phyloP scores from a whole-genome alignment of 148 eudicot genomes.

The Pouteria glomerata region DNA sequence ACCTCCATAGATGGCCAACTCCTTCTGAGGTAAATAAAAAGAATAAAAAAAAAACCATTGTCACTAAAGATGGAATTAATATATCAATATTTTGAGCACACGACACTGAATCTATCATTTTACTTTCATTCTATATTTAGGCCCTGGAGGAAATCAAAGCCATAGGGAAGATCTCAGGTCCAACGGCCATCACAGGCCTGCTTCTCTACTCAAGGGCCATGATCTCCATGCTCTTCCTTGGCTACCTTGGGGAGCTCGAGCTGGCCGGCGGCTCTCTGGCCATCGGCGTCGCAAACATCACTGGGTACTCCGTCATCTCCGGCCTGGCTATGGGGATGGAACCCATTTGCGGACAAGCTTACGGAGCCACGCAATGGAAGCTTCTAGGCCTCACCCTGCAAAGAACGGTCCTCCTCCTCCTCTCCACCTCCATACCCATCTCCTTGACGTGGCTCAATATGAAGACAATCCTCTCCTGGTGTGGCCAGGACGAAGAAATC shows the following conservation, averaged over 20 bases:
- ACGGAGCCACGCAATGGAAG: slow-evolving; percentile 76
- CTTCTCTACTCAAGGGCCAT: slow-evolving; percentile 75
- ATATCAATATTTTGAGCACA: not conserved
- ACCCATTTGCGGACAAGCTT: slow-evolving; percentile 94
- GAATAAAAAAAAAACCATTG: not conserved
- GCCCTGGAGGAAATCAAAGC: slow-evolving; percentile 71
- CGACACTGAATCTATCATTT: not conserved
- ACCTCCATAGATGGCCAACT: slow-evolving; percentile 64
- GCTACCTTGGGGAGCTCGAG: slow-evolving; percentile 82
- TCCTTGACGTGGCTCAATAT: slow-evolving; percentile 82
- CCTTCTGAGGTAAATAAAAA: slow-evolving; percentile 47
- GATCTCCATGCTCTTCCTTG: slow-evolving; percentile 97
- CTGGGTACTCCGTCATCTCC: slow-evolving; percentile 88
- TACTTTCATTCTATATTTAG: slow-evolving; percentile 22
- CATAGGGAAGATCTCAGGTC: slow-evolving; percentile 84
- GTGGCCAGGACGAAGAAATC: slow-evolving; percentile 74
- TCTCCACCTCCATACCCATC: slow-evolving; percentile 64
- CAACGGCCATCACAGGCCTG: slow-evolving; percentile 74
- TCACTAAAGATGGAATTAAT: not conserved
- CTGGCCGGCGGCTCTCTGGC: slow-evolving; percentile 89
- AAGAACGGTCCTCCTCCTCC: slow-evolving; percentile 73
- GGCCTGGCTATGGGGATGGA: slow-evolving; percentile 99
- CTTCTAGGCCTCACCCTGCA: slow-evolving; percentile 77
- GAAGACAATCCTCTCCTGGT: slow-evolving; percentile 55
- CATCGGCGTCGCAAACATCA: slow-evolving; percentile 89